Evolutionary conservation across 345 rosid genomes (phyloP).

Genomic region (Firmiana major): DNA sequence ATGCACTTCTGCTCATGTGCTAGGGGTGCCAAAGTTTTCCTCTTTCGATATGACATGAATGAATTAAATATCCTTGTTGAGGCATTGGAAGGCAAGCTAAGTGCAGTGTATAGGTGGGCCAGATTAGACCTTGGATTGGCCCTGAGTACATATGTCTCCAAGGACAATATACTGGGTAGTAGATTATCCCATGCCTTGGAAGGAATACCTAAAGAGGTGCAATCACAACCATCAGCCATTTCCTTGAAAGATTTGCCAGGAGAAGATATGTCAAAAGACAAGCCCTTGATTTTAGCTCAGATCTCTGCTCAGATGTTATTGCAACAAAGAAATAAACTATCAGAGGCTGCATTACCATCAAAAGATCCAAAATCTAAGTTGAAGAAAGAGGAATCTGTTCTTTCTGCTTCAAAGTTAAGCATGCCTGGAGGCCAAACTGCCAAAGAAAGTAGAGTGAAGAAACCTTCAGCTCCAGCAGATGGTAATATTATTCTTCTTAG

Average conservation of each 20-base stretch:
- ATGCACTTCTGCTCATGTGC: conserved; percentile 81
- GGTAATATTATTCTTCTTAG: conserved; percentile 63
- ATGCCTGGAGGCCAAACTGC: conserved; percentile 21
- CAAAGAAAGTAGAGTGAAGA: conserved; percentile 31
- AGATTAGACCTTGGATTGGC: conserved; percentile 90
- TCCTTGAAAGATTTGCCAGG: conserved; percentile 35
- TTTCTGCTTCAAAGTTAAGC: conserved; percentile 31
- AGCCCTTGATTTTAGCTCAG: conserved; percentile 24
- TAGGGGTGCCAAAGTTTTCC: conserved; percentile 62
- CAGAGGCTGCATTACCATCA: conserved; percentile 26
- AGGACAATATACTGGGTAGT: conserved; percentile 35
- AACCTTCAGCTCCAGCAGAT: conserved; percentile 28
- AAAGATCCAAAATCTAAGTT: conserved; percentile 26
- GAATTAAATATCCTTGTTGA: conserved; percentile 88
- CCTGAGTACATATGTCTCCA: conserved; percentile 51
- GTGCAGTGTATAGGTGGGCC: conserved; percentile 98
- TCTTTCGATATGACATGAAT: conserved; percentile 76
- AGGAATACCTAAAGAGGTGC: conserved; percentile 30
- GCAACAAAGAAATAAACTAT: conserved; percentile 29
- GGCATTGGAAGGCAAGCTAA: conserved; percentile 94
- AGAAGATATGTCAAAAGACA: conserved; percentile 34
- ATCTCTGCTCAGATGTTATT: conserved; percentile 14
- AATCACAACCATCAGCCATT: conserved; percentile 31
- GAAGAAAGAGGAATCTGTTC: conserved; percentile 30
- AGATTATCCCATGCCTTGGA: conserved; percentile 40